A percentile compares a stretch with the other conserved stretches of the same genome.
phyloP scores from a whole-genome alignment of 306 rosid species.

The Inga laurina region DNA sequence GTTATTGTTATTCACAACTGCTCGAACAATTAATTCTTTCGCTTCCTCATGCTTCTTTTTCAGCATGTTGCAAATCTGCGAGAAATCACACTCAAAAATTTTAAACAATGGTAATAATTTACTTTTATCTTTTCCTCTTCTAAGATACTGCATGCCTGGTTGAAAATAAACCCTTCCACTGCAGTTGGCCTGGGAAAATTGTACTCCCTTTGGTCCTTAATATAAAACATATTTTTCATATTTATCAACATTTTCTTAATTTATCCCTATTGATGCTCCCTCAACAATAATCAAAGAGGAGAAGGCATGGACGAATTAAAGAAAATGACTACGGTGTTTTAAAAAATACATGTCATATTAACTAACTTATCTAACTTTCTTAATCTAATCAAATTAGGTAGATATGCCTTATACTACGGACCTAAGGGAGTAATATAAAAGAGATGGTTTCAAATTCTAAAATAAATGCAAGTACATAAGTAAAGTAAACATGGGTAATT shows the following conservation, averaged over 20 bases:
- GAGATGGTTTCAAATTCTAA: slow-evolving; percentile 2
- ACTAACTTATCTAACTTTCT: no score
- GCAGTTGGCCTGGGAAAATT: neutral
- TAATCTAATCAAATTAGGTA: no score
- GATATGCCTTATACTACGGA: no score
- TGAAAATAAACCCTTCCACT: slow-evolving; percentile 4
- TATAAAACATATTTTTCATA: no score
- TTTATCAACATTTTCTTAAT: no score
- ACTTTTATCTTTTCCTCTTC: neutral
- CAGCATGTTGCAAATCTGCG: slow-evolving; percentile 85
- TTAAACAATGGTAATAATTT: neutral
- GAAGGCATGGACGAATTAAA: no score
- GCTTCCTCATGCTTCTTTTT: slow-evolving; percentile 89
- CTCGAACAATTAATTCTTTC: slow-evolving; percentile 72
- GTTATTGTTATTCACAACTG: slow-evolving; percentile 74
- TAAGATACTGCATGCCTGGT: slow-evolving; percentile 1
- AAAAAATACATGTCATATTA: no score
- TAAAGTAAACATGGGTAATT: neutral
- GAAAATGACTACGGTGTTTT: no score
- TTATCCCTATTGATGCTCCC: no score
- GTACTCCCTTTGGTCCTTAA: no score
- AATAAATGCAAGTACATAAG: slow-evolving; percentile 15
- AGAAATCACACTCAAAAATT: slow-evolving; percentile 13
- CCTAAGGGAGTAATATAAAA: neutral
- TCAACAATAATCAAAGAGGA: no score